Evolutionary conservation across 192 early-diverging fungal species (phyloP).

Genomic region (Rhizophagus prolifer): DNA sequence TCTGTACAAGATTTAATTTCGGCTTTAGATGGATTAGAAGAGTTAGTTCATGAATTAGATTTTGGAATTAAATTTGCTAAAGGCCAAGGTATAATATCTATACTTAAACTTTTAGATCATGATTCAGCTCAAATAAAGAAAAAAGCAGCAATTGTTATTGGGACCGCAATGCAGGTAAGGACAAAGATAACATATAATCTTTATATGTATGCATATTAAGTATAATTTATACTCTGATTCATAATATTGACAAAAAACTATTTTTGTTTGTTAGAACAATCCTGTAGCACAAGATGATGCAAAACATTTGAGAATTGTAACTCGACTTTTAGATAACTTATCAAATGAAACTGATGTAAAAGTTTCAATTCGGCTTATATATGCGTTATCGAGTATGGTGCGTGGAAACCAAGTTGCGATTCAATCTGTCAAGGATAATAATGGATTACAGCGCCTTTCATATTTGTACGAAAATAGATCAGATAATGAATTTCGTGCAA

Average conservation of each 20-base stretch:
- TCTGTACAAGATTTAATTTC: conserved; percentile 28
- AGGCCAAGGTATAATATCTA: conserved; percentile 32
- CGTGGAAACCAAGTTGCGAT: conserved; percentile 7
- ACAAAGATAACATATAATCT: background rate
- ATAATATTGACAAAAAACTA: no score
- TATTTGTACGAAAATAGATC: background rate
- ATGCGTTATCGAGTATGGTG: conserved; percentile 25
- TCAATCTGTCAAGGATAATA: conserved; percentile 4
- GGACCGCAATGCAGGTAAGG: conserved; percentile 54
- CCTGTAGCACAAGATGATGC: background rate
- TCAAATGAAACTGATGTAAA: background rate
- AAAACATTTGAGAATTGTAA: background rate
- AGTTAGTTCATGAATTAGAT: conserved; percentile 57
- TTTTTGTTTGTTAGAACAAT: conserved; percentile 7
- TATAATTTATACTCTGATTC: background rate
- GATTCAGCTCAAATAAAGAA: conserved; percentile 33
- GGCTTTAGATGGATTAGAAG: conserved; percentile 53
- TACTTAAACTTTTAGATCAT: conserved; percentile 44
- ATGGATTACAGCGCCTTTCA: conserved; percentile 4
- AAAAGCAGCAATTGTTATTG: conserved; percentile 50
- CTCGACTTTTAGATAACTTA: background rate
- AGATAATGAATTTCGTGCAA: conserved; percentile 18
- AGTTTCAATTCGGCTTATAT: conserved; percentile 22
- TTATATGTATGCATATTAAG: no score
- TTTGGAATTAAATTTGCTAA: conserved; percentile 52